Evolutionary conservation across 2,329 filamentous ascomycete species (phyloP), one percentile per base, ranked within the genome.

Genomic region (Aspergillus fumigatiaffinis): DNA sequence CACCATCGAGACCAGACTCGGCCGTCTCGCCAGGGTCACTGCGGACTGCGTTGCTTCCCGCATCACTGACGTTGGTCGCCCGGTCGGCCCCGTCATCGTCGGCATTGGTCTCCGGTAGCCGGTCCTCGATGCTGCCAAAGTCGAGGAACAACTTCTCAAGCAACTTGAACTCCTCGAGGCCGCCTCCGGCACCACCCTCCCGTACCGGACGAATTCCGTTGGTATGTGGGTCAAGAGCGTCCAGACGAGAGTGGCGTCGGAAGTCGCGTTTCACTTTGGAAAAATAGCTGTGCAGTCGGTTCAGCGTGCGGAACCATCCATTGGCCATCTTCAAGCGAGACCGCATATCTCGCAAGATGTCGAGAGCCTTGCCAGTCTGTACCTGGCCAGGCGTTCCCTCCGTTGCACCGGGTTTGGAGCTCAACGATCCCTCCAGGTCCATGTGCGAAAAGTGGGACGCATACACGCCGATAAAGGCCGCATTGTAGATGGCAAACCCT

Each of bases 401-500:
- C 26, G 60, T 58, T 4, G 66, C 56, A 4, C 63, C 63, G 3
- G 66, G 62, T 32, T 69, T 71, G 1, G 66, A 57, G 4, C 77
- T 76, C 64, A 84, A 69, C 55, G 76, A 76, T 9, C 77, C 77
- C 8, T 82, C 76, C 0, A 77, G 75, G 57, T 85, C 82, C 81
- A 84, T 83, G 63, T 80, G 77, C 1, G 78, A 77, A 57, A 84
- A 84, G 63, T 82, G 80, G 35, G 77, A 75, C 32, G 78, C 80
- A 65, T 84, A 85, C 8, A 83, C 71, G 17, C 75, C 78, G 41
- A 79, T 70, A 51, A 83, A 79, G 0, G 78, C 77, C 25, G 81
- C 81, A 41, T 79, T 79, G 66, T 83, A 85, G 23, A 82, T 73
- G 28, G 82, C 79, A 60, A 84, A 85, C 1, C 78, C 82, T 17